Percentiles rank a stretch among this genome's conserved stretches.
phyloP scores from a whole-genome alignment of 805 yeast species.

The Helenozyma baotianmanensis region DNA sequence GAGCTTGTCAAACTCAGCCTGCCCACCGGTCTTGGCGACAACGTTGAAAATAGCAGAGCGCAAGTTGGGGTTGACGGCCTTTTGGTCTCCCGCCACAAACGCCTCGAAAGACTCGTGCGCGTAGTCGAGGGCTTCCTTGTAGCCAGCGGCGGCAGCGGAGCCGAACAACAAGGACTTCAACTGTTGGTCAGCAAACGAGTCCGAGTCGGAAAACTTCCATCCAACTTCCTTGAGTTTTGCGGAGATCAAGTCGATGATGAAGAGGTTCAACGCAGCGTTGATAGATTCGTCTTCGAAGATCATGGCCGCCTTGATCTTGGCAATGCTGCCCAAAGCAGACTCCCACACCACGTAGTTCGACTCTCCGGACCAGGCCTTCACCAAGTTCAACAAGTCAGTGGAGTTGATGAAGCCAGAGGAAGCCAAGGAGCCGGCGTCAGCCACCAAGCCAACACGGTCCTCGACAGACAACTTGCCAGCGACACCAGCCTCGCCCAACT shows the following conservation, averaged over 20 bases:
- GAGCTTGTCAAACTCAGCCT: slow-evolving; percentile 57
- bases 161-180: slow-evolving; percentile 62
- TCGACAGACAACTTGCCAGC: slow-evolving; percentile 60
- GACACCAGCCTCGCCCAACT: slow-evolving; percentile 58
- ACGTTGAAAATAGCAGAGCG: slow-evolving; percentile 60
- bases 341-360: slow-evolving; percentile 65
- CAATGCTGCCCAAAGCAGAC: slow-evolving; percentile 48
- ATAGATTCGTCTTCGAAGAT: slow-evolving; percentile 47
- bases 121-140: slow-evolving; percentile 42
- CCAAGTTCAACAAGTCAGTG: slow-evolving; percentile 53
- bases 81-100: slow-evolving; percentile 57
- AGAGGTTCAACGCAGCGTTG: slow-evolving; percentile 45
- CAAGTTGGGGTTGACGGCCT: slow-evolving; percentile 71
- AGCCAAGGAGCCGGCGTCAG: slow-evolving; percentile 73
- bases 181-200: slow-evolving; percentile 58
- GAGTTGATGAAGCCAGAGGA: slow-evolving; percentile 67
- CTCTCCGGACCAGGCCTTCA: slow-evolving; percentile 58
- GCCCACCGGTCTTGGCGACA: slow-evolving; percentile 65
- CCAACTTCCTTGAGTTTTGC: slow-evolving; percentile 56
- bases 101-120: slow-evolving; percentile 48
- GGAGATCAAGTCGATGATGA: slow-evolving; percentile 51
- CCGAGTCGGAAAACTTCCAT: slow-evolving; percentile 54
- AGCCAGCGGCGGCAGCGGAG: slow-evolving; percentile 53
- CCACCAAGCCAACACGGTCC: slow-evolving; percentile 74
- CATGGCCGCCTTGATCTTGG: slow-evolving; percentile 49